Evolutionary conservation across 768 basidiomycete species (phyloP), one percentile per base, ranked within the genome.

Genomic region (Trametes cingulata): DNA sequence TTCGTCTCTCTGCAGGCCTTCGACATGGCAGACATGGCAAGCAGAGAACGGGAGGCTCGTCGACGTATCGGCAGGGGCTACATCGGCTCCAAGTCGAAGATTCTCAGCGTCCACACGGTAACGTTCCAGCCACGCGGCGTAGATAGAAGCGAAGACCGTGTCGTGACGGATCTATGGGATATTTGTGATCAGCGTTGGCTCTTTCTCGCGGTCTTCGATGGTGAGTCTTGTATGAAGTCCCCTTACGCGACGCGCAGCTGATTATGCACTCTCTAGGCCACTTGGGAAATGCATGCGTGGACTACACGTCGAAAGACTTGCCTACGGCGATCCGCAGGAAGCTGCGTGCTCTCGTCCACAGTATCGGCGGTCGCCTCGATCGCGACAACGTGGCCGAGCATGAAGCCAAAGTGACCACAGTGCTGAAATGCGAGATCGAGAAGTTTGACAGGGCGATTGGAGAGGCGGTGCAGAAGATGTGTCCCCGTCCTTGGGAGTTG

Each of bases 131-230:
- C 59, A 3, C 59, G 35, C 8, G 40, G n/a, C 14, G 17, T 6
- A 2, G 25, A 37, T 2, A 12, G 5, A 1, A 60, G 55, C 48
- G 15, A 55, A 17, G 59, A 60, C 37, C 52, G 59, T 10, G n/a
- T 55, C 3, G 59, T 60, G 6, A 35, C 43, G 19, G 25, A 53
- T 9, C 15, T 43, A 35, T 25, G 47, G 22, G 15, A 25, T 14
- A 47, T 60, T 2, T 29, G 19, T 14, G 52, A 40, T 5, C 25
- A 60, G 25, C 25, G 24, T 5, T 54, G 52, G 58, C 43, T 60
- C n/a, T 43, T 60, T 15, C 25, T 54, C 19, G 58, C 52, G 2
- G 58, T 60, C 5, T 54, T 47, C 41, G 58, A 60, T 49, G 58
- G 58, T 60, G 27, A 29, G n/a, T n/a, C 51, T 37, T 27, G 1